Conservation (phyloP, 1,139 yeast genomes). For the Kodamaea ohmeri region DNA sequence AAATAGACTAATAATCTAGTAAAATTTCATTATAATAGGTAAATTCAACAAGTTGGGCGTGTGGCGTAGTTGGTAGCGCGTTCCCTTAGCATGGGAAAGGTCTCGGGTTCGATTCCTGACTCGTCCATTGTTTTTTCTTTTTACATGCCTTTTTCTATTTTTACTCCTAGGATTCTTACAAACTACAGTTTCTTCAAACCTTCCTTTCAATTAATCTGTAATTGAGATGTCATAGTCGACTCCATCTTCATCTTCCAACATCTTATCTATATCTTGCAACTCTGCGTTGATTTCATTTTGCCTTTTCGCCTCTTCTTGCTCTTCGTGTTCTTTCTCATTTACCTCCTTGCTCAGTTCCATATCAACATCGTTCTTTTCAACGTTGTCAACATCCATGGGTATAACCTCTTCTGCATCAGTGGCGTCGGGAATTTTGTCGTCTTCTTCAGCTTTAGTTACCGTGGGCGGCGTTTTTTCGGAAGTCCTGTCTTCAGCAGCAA, state of each 20-base stretch:
- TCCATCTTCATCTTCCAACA: conserved; percentile 42
- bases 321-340: conserved; percentile 4
- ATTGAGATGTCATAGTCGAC: conserved; percentile 37
- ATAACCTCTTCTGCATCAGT: conserved; percentile 7
- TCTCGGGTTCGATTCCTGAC: conserved; percentile 90
- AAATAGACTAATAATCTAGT: conserved; percentile 3
- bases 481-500: conserved; percentile 7
- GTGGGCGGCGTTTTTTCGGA: conserved; percentile 5
- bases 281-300: conserved; percentile 17
- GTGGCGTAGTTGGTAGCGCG: conserved; percentile 95
- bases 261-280: conserved; percentile 33
- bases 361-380: conserved; percentile 4
- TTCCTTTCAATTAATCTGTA: conserved; percentile 11
- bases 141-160: too few species aligned
- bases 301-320: conserved; percentile 2
- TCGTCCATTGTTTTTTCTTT: conserved; percentile 56
- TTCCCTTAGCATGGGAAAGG: conserved; percentile 89
- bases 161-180: too few species aligned
- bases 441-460: conserved; percentile 1
- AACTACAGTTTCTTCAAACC: background rate
- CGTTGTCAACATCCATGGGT: conserved; percentile 5
- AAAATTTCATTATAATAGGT: background rate
- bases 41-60: conserved; percentile 49
- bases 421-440: conserved; percentile 8
- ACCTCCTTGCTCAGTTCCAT: background rate